Base-by-base conservation (phyloP, 306 rosid species). In the Ziziphus jujuba region DNA sequence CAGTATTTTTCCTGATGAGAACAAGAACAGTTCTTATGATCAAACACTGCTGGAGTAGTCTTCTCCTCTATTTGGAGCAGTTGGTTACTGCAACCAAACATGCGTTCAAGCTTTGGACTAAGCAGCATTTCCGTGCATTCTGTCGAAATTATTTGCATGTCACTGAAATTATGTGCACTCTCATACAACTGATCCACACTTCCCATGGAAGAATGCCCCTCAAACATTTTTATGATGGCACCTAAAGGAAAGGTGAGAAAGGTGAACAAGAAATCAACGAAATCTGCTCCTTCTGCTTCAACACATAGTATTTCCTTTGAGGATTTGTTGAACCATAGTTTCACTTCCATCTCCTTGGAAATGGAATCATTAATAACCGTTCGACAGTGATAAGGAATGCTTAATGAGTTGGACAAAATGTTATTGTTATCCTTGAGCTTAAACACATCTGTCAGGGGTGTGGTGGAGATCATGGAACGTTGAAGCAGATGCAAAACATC, bases 401-500 rank as follows among this genome's bases (percentile, higher is more conserved):
- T 35, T 0, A 63, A 7, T 5, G 59, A 50, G 17, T 16, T 16
- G 10, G 48, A 28, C 33, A 28, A 1, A 9, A 31, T 16, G 14
- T 2, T 8, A 6, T 2, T 65, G n/a, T 13, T 11, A 15, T 10
- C 17, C 45, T 33, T 25, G 28, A 20, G 58, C 31, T n/a, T 4
- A 6, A 65, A 65, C n/a, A 19, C 45, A 33, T 65, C 69, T 28
- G 58, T 65, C 9, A 65, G 58, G 5, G 69, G 69, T 31, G 58
- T 64, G 17, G 16, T 49, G 44, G 69, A 65, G 69, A 65, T 14
- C 24, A 34, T 19, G 15, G 69, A 65, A 4, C 19, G 59, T 19
- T 65, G 69, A 50, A 65, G 69, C 44, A 65, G 57, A 28, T 65
- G 57, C 58, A 65, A n/a, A 50, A 65, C 59, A n/a, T n/a, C n/a